phyloP scores from a whole-genome alignment of 306 rosid species.

The Parietaria judaica region DNA sequence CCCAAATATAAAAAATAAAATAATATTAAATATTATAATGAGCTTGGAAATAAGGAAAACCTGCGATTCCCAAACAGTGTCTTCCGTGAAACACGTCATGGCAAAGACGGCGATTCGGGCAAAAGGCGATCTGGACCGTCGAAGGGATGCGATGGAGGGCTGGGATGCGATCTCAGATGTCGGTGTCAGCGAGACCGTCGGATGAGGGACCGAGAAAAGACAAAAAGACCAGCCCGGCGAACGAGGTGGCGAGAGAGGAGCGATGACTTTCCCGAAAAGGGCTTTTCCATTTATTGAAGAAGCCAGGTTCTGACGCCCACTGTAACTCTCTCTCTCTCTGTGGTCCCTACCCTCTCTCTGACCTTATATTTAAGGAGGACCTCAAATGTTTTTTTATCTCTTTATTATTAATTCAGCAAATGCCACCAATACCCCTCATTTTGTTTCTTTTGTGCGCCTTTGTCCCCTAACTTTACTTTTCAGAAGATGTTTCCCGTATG shows the following conservation, averaged over 20 bases:
- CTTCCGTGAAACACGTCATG: slow-evolving; percentile 43
- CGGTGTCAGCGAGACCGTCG: slow-evolving; percentile 15
- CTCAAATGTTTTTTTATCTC: neutral
- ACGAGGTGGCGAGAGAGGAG: neutral
- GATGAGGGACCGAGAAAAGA: slow-evolving; percentile 8
- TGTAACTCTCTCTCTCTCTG: neutral
- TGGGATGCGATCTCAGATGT: neutral
- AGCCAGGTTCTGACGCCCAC: neutral
- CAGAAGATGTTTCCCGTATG: no score
- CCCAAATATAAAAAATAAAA: no score
- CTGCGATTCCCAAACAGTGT: slow-evolving; percentile 16
- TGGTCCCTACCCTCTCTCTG: slow-evolving; percentile 3
- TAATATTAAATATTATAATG: no score
- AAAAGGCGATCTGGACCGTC: slow-evolving; percentile 19
- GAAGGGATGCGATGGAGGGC: neutral
- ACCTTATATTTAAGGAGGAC: no score
- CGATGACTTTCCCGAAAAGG: neutral
- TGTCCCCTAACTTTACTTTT: no score
- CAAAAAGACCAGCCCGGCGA: neutral
- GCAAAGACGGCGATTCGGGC: slow-evolving; percentile 47
- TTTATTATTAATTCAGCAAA: no score
- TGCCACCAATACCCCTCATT: no score
- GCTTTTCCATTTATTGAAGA: neutral
- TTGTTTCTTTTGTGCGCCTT: no score
- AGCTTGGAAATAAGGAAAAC: no score